These are phyloP conservation scores for Adansonia grandidieri DNA, from an alignment of 441 rosid genomes.

Conservation along the genomic window DNA sequence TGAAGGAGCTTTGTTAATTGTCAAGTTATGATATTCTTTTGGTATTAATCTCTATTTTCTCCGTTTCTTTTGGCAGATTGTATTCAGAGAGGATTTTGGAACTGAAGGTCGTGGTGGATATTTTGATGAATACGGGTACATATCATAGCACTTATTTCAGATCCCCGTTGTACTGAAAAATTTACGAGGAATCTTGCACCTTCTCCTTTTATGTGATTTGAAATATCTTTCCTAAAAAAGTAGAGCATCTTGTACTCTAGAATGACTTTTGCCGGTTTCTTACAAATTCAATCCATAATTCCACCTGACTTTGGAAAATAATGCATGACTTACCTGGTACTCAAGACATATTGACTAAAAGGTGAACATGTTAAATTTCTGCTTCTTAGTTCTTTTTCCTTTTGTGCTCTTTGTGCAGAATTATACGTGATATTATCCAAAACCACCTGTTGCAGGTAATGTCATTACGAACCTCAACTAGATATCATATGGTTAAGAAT, in stretches of 20 bases:
- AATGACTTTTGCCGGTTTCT: not conserved
- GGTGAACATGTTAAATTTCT: not conserved
- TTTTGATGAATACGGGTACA: constrained; percentile 97
- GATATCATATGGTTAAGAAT: constrained; percentile 20
- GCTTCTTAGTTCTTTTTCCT: constrained; percentile 17
- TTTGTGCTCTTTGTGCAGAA: constrained; percentile 55
- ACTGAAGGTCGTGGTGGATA: constrained; percentile 99
- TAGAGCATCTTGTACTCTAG: not conserved
- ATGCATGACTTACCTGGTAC: constrained; percentile 15
- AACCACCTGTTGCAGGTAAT: constrained; percentile 94
- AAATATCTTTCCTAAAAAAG: not conserved
- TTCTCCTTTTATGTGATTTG: not conserved
- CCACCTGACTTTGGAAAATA: constrained; percentile 9
- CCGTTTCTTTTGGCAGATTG: constrained; percentile 59
- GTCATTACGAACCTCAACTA: constrained; percentile 12
- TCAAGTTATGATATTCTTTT: not conserved
- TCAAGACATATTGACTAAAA: not conserved
- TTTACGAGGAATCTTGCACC: constrained; percentile 17
- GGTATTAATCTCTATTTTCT: constrained; percentile 15
- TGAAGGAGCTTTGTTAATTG: not conserved
- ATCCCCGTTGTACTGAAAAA: not conserved
- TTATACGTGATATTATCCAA: constrained; percentile 97
- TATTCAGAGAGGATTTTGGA: constrained; percentile 97
- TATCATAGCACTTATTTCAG: constrained; percentile 14
- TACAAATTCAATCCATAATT: constrained; percentile 4